Evolutionary conservation across 371 early-diverging fungal genomes (phyloP), one percentile per base, ranked within the genome.

Genomic region (Blakeslea trispora): DNA sequence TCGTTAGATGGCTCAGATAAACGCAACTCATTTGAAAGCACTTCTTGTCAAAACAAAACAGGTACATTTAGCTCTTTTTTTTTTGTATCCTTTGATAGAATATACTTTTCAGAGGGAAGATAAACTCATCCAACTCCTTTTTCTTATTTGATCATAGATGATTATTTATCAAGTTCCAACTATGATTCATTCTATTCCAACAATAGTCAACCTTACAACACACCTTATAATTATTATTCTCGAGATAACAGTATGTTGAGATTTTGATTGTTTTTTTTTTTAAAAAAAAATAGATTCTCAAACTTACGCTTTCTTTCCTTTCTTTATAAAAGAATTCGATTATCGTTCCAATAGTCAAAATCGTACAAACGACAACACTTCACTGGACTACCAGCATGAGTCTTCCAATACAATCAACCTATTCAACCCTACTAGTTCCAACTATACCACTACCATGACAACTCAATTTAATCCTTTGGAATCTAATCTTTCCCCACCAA

Each of bases 181-280:
- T 28, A 28, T 28, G 28, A 28, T 28, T 5, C 28, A 28, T 28
- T 28, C 28, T 28, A 35, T 19, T 41, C 41, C 13, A 49, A 41
- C n/a, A 24, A 41, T 15, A 1, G 11, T 10, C 50, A 49, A 43
- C 44, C 47, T 18, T 55, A 44, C 13, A 34, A 50, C 6, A 37
- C 39, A 21, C 17, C 13, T 34, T 48, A 35, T 9, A 31, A 48
- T 24, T 37, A 28, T 11, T 19, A 31, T 0, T 61, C 44, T 35
- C 43, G 45, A 21, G 48, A 50, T 10, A 44, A 43, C 37, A 61
- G 61, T 61, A 61, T 24, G 61, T 61, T 17, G 28, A 19, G 43
- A n/a, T n/a, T n/a, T n/a, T n/a, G n/a, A n/a, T n/a, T n/a, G n/a
- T 23, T 41, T 14, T 24, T 11, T 17, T 34, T 23, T 15, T 45